Base-by-base conservation (phyloP, 306 rosid genomes). In the Cicer bijugum region DNA sequence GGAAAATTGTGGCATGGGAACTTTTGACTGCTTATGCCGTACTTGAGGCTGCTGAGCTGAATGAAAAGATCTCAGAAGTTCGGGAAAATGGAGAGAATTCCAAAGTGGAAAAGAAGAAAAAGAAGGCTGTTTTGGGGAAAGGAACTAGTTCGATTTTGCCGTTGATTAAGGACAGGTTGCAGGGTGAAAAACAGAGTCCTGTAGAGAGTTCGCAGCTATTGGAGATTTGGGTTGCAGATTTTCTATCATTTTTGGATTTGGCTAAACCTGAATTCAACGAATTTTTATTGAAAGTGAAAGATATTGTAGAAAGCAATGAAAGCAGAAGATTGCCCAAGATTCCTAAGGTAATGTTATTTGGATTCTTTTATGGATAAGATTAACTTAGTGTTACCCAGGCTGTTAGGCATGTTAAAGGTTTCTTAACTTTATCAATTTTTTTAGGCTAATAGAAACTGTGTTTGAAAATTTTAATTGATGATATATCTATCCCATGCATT, bases 281-380 rank as follows among this genome's bases (percentile, higher is more conserved):
- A 12, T 84, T 94, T 73, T 63, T 88, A 72, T 78, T 67, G 82
- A 88, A 82, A 76, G 81, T 91, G n/a, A 94, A 87, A 78, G 96
- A 89, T 74, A 73, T 89, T 57, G 88, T 94, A 12, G 97, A 91
- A 82, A 91, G 95, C 85, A 94, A 94, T 79, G 97, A 89, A 78
- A 87, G 88, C 80, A 91, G 97, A 82, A 88, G 97, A 82, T 88
- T 91, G 28, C 97, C 98, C 65, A 94, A 94, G 91, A 87, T 91
- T 77, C 96, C 99, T n/a, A 94, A 94, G 97, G 97, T 94, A 80
- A 77, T 60, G 14, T 43, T 72, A 33, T 72, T 72, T 42, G 23
- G 23, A 68, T 43, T 56, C 6, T 7, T 10, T 59, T 74, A 68
- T 9, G 8, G 45, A 51, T 55, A 3, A 68, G 38, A 17, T 67